A percentile compares a stretch with the other conserved stretches of the same genome.
phyloP scores from a whole-genome alignment of 306 rosid species.

The Gillenia trifoliata region DNA sequence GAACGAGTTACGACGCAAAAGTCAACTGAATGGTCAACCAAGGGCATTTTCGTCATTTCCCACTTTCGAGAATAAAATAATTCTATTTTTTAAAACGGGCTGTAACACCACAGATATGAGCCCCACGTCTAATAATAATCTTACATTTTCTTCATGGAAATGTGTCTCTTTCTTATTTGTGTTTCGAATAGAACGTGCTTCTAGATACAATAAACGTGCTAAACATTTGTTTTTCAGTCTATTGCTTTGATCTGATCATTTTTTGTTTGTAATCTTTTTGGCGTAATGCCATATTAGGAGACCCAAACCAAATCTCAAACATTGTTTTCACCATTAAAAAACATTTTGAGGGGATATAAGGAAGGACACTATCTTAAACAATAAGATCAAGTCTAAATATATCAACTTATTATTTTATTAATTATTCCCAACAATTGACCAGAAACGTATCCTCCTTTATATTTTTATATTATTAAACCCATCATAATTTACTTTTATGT shows the following conservation, averaged over 20 bases:
- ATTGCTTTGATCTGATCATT: neutral
- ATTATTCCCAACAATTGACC: neutral
- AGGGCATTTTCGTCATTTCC: no score
- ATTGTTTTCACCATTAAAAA: neutral
- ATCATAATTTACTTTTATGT: neutral
- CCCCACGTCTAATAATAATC: neutral
- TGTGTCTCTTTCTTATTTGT: neutral
- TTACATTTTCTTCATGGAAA: neutral
- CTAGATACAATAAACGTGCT: neutral
- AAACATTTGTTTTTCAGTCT: neutral
- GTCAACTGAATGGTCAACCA: no score
- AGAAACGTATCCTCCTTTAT: neutral
- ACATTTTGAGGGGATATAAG: neutral
- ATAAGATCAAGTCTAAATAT: neutral
- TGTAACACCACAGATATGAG: neutral
- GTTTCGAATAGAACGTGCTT: neutral
- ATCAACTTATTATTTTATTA: neutral
- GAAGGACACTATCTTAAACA: neutral
- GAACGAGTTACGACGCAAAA: no score
- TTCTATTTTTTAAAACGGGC: no score
- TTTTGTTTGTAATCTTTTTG: neutral
- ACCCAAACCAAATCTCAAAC: neutral
- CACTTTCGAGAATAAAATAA: no score
- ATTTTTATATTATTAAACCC: neutral
- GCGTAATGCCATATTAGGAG: neutral